Evolutionary conservation across 208 protist genomes (phyloP).

Genomic region (Leishmania arabica): DNA sequence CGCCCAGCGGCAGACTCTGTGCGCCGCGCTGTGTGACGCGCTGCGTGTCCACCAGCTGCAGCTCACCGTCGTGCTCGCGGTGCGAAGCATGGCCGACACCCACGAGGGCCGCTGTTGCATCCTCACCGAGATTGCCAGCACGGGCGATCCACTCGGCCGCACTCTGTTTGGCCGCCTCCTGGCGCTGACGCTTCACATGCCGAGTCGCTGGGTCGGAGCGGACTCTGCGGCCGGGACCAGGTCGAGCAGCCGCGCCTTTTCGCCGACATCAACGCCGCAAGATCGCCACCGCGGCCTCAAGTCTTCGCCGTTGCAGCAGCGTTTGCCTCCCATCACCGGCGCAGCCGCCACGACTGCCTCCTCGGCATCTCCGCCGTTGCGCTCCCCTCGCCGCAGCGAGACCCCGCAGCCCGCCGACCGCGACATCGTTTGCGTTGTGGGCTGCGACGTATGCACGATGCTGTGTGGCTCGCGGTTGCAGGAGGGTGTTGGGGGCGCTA

Average conservation of each 20-base stretch:
- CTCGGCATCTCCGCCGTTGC: neutral
- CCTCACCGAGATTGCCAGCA: slow-evolving; percentile 53
- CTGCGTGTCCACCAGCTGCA: slow-evolving; percentile 39
- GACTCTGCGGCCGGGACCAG: neutral
- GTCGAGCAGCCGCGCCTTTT: neutral
- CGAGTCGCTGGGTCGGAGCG: slow-evolving; percentile 11
- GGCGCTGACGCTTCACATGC: slow-evolving; percentile 48
- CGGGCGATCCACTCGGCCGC: slow-evolving; percentile 58
- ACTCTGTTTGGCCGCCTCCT: slow-evolving; percentile 74
- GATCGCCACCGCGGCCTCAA: slow-evolving; percentile 6
- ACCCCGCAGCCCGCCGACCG: neutral
- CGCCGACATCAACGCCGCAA: slow-evolving; percentile 6
- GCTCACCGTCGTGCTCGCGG: slow-evolving; percentile 35
- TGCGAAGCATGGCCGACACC: slow-evolving; percentile 35
- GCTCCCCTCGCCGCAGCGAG: neutral
- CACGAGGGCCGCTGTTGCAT: slow-evolving; percentile 54
- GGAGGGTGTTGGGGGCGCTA: neutral
- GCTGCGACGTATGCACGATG: slow-evolving; percentile 22
- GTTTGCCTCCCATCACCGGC: neutral
- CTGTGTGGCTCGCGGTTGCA: slow-evolving; percentile 4
- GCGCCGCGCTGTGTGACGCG: slow-evolving; percentile 38
- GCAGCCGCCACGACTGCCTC: neutral
- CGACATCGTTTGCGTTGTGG: slow-evolving; percentile 9
- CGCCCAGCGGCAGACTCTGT: slow-evolving; percentile 32
- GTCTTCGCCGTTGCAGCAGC: neutral